Percentiles rank a stretch among this genome's conserved stretches.
Conservation (phyloP, 768 basidiomycete species). For the Boletus edulis region DNA sequence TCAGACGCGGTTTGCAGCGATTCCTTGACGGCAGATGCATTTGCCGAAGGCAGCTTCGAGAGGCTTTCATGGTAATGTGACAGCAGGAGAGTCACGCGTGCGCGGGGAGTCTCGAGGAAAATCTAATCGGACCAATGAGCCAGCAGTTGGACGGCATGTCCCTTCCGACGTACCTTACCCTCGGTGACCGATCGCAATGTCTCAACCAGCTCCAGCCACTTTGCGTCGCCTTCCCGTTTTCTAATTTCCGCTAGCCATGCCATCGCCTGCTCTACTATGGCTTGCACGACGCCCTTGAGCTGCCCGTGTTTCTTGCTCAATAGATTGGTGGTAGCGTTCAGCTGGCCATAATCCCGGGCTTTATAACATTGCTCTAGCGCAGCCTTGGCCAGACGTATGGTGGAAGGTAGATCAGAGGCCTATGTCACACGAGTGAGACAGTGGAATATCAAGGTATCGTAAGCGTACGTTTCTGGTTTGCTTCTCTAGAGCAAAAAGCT, state of each 20-base stretch:
- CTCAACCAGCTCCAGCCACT: slow-evolving; percentile 86
- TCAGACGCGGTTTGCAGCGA: slow-evolving; percentile 86
- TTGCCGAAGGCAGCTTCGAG: slow-evolving; percentile 41
- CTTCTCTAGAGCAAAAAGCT: slow-evolving; percentile 87
- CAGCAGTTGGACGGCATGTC: background rate
- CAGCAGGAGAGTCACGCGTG: slow-evolving; percentile 87
- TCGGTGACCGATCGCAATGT: slow-evolving; percentile 91
- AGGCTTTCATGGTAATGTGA: slow-evolving; percentile 82
- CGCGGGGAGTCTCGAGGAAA: slow-evolving; percentile 94
- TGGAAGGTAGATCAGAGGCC: slow-evolving; percentile 94
- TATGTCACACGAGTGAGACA: slow-evolving; percentile 30
- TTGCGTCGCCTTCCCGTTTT: slow-evolving; percentile 59
- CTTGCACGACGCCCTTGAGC: slow-evolving; percentile 83
- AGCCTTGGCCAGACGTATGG: slow-evolving; percentile 77
- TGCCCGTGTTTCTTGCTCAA: slow-evolving; percentile 98
- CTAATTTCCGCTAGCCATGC: slow-evolving; percentile 79
- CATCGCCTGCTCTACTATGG: slow-evolving; percentile 88
- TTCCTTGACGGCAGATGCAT: slow-evolving; percentile 48
- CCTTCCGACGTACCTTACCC: slow-evolving; percentile 71
- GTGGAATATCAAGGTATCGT: background rate
- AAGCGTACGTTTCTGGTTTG: slow-evolving; percentile 87
- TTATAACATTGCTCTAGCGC: slow-evolving; percentile 71
- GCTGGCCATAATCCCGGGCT: slow-evolving; percentile 61
- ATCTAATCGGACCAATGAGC: slow-evolving; percentile 51
- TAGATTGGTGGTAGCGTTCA: slow-evolving; percentile 66